These are phyloP conservation scores for Exophiala phaeomuriformis DNA, from an alignment of 2,329 filamentous ascomycete genomes.

Conservation along the genomic window DNA sequence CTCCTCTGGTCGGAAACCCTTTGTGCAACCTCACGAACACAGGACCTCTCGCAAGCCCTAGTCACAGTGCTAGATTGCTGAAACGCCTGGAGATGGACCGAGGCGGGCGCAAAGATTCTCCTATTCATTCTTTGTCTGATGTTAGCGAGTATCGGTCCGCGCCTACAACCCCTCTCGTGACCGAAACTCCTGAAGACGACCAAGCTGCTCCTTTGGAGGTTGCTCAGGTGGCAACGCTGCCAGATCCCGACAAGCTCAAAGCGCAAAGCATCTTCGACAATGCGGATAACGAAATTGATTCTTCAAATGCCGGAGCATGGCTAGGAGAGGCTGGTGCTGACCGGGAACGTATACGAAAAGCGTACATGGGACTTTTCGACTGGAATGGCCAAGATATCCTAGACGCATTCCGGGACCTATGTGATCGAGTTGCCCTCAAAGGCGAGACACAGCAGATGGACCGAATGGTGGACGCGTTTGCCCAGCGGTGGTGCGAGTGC, in stretches of 20 bases:
- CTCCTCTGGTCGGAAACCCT: conserved; percentile 2
- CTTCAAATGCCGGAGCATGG: conserved; percentile 76
- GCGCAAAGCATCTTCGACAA: conserved; percentile 80
- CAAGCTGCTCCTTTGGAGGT: conserved; percentile 10
- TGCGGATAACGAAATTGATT: conserved; percentile 70
- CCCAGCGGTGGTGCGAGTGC: conserved; percentile 84
- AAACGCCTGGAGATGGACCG: conserved; percentile 3
- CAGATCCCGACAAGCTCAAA: conserved; percentile 45
- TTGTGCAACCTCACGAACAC: not conserved
- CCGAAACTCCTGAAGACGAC: conserved; percentile 29
- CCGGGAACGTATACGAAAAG: conserved; percentile 52
- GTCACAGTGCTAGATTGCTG: not conserved
- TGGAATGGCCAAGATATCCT: conserved; percentile 77
- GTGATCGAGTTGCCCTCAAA: conserved; percentile 70
- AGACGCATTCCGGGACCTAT: conserved; percentile 68
- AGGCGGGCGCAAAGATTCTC: conserved; percentile 7
- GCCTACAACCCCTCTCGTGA: conserved; percentile 36
- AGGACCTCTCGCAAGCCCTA: not conserved
- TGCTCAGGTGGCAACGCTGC: not conserved
- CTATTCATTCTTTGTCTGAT: conserved; percentile 30
- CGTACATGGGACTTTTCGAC: conserved; percentile 90
- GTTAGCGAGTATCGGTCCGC: conserved; percentile 41
- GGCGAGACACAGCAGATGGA: conserved; percentile 97
- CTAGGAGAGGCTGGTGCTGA: conserved; percentile 63
- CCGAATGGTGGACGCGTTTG: conserved; percentile 82